Evolutionary conservation across 2,329 filamentous ascomycete genomes (phyloP).

Genomic region (Paraphoma sp.): DNA sequence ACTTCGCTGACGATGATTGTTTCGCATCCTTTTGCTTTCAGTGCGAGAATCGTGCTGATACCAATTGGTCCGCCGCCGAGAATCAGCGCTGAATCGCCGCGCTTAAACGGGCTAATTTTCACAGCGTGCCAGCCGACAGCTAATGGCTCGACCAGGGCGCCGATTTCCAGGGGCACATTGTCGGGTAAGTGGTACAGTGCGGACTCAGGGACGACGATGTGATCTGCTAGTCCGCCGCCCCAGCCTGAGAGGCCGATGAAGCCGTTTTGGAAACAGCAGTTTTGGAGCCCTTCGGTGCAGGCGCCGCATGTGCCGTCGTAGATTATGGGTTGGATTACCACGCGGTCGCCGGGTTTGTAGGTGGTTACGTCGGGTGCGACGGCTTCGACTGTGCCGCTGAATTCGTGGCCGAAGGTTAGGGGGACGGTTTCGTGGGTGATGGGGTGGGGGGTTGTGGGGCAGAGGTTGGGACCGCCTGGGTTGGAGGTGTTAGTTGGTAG

Average conservation of each 20-base stretch:
- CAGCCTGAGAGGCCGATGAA: conserved; percentile 61
- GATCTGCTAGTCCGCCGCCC: conserved; percentile 61
- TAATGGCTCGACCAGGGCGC: conserved; percentile 61
- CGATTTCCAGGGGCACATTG: conserved; percentile 59
- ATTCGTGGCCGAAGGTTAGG: conserved; percentile 62
- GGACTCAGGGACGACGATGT: conserved; percentile 57
- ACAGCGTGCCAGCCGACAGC: conserved; percentile 65
- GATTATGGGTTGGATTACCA: conserved; percentile 61
- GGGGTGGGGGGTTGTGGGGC: conserved; percentile 60
- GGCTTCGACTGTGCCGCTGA: conserved; percentile 60
- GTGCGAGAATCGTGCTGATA: conserved; percentile 45
- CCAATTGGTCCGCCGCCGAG: conserved; percentile 63
- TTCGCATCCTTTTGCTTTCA: conserved; percentile 39
- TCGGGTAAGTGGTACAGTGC: conserved; percentile 57
- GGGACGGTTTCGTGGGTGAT: conserved; percentile 60
- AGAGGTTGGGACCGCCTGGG: conserved; percentile 54
- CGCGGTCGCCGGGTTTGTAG: conserved; percentile 57
- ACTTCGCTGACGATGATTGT: conserved; percentile 63
- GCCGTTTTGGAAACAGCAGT: conserved; percentile 62
- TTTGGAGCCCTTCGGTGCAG: conserved; percentile 60
- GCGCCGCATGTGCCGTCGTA: conserved; percentile 61
- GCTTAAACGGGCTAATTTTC: conserved; percentile 57
- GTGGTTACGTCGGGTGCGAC: conserved; percentile 57
- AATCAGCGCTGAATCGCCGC: conserved; percentile 55
- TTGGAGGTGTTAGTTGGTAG: no score